Evolutionary conservation across 164 flowering plant species (phyloP).

Genomic region (Magnolia changhungtana): DNA sequence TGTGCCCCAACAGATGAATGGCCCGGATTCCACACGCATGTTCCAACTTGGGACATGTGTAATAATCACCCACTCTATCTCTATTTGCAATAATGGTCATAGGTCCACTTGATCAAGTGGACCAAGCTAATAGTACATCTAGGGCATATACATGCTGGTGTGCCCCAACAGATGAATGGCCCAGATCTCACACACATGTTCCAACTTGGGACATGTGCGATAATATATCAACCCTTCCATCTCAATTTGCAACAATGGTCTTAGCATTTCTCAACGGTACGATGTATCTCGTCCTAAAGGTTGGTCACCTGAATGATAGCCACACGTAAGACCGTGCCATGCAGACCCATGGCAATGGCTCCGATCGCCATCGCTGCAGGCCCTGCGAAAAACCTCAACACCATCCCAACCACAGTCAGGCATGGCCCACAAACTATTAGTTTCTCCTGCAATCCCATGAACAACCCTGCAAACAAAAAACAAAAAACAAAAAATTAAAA

Average conservation of each 20-base stretch:
- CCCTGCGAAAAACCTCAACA: constrained; percentile 62
- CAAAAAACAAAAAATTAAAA: background rate
- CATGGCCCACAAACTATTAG: constrained; percentile 54
- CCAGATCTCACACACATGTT: too few species aligned
- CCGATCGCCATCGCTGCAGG: constrained; percentile 76
- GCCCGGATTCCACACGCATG: too few species aligned
- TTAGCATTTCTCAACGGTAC: background rate
- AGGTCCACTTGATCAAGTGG: background rate
- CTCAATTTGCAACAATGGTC: background rate
- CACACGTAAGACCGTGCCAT: constrained; percentile 53
- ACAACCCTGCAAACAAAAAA: constrained; percentile 39
- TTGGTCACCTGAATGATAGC: constrained; percentile 71
- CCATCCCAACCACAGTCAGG: constrained; percentile 52
- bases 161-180: background rate
- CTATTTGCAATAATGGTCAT: background rate
- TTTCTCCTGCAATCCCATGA: constrained; percentile 68
- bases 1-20: too few species aligned
- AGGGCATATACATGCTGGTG: too few species aligned
- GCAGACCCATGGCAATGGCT: constrained; percentile 54
- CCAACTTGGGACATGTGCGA: too few species aligned
- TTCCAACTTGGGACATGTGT: too few species aligned
- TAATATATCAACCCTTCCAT: too few species aligned
- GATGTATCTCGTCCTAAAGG: background rate
- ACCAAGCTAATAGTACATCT: too few species aligned
- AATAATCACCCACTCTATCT: too few species aligned